These are phyloP conservation scores for Xerocomus cyaneibrunnescens DNA, from an alignment of 1,284 basidiomycete species.

Conservation along the genomic window DNA sequence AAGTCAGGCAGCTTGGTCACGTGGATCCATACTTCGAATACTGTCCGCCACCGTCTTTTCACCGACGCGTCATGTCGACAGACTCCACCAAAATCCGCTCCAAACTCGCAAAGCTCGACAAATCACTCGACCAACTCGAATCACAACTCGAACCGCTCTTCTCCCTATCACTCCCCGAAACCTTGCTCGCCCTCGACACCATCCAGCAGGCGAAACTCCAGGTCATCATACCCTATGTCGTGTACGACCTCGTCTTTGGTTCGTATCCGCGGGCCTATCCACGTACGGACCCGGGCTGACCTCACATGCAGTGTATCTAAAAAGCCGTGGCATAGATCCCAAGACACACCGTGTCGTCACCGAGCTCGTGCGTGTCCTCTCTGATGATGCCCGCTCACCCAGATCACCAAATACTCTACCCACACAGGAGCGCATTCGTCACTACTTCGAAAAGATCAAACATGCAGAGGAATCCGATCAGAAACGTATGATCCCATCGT, in stretches of 20 bases:
- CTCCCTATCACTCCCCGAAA: constrained; percentile 63
- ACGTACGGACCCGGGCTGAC: too few species aligned
- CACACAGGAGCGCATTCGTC: constrained; percentile 72
- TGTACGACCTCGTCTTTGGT: constrained; percentile 85
- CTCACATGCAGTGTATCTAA: constrained; percentile 71
- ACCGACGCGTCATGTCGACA: constrained; percentile 43
- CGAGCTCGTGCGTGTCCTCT: constrained; percentile 59
- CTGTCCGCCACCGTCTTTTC: too few species aligned
- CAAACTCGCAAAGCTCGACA: constrained; percentile 50
- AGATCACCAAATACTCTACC: background rate
- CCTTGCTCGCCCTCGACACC: constrained; percentile 59
- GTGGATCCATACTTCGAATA: constrained; percentile 4
- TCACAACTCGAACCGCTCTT: constrained; percentile 60
- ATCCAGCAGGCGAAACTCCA: constrained; percentile 81
- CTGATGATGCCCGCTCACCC: background rate
- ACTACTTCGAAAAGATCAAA: constrained; percentile 80
- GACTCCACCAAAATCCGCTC: constrained; percentile 56
- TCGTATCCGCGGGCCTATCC: constrained; percentile 7
- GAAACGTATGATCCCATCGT: constrained; percentile 45
- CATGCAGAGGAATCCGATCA: constrained; percentile 62
- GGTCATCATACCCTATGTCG: constrained; percentile 70
- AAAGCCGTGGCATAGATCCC: constrained; percentile 73
- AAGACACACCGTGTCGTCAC: constrained; percentile 70
- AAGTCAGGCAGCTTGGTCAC: constrained; percentile 11
- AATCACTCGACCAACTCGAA: constrained; percentile 68